Evolutionary conservation across 2,329 filamentous ascomycete genomes (phyloP).

Genomic region (Colletotrichum shisoi): DNA sequence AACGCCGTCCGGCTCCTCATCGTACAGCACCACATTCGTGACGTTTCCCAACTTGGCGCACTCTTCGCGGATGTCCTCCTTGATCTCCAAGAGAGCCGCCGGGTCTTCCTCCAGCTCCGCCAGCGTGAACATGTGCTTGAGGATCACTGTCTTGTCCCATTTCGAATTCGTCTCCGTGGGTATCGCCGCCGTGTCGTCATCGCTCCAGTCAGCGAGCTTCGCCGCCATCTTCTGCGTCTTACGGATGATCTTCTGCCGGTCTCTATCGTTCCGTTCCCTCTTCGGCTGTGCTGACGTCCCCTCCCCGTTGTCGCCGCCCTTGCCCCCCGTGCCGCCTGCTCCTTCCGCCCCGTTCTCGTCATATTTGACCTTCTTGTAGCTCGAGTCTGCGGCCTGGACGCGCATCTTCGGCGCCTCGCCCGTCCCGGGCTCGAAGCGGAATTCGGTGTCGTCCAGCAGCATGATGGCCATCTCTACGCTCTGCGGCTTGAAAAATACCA

Average conservation of each 20-base stretch:
- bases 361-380: slow-evolving; percentile 88
- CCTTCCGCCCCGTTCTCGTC: slow-evolving; percentile 50
- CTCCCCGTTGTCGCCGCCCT: slow-evolving; percentile 45
- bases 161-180: slow-evolving; percentile 55
- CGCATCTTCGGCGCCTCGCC: slow-evolving; percentile 70
- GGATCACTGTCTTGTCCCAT: slow-evolving; percentile 82
- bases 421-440: slow-evolving; percentile 69
- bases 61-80: slow-evolving; percentile 91
- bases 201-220: slow-evolving; percentile 93
- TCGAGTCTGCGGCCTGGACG: slow-evolving; percentile 85
- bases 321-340: slow-evolving; percentile 39
- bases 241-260: slow-evolving; percentile 89
- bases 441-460: slow-evolving; percentile 82
- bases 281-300: slow-evolving; percentile 47
- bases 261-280: slow-evolving; percentile 61
- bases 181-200: slow-evolving; percentile 74
- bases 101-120: slow-evolving; percentile 85
- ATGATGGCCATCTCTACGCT: slow-evolving; percentile 87
- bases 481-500: slow-evolving; percentile 94
- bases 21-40: slow-evolving; percentile 90
- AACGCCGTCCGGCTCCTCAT: slow-evolving; percentile 83
- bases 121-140: slow-evolving; percentile 93
- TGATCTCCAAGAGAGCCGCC: slow-evolving; percentile 85
- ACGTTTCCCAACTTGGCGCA: slow-evolving; percentile 86
- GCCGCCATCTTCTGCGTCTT: slow-evolving; percentile 91